phyloP scores from a whole-genome alignment of 495 filamentous ascomycete species.

The Annulohypoxylon stygium region DNA sequence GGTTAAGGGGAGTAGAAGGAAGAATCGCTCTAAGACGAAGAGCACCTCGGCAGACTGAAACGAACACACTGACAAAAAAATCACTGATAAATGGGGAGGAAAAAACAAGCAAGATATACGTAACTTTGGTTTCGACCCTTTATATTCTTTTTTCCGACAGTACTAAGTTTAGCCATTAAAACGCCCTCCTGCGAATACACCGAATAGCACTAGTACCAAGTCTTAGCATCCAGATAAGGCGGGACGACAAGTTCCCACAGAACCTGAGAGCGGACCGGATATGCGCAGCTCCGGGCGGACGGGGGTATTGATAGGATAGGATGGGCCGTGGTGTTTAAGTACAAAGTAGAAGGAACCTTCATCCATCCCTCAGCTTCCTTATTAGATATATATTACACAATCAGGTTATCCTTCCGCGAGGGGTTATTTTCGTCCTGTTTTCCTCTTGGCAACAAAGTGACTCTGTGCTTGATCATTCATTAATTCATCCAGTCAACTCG shows the following conservation, averaged over 20 bases:
- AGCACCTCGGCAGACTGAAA: background rate
- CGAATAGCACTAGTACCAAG: background rate
- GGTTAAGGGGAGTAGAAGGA: background rate
- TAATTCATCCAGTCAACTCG: background rate
- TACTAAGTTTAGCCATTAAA: background rate
- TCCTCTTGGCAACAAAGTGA: slow-evolving; percentile 1
- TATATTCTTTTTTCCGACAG: slow-evolving; percentile 5
- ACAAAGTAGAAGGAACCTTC: slow-evolving; percentile 19
- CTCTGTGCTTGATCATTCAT: slow-evolving; percentile 1
- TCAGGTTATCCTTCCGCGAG: slow-evolving; percentile 20
- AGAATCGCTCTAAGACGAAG: slow-evolving; percentile 1
- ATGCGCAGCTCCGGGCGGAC: slow-evolving; percentile 1
- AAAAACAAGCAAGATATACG: background rate
- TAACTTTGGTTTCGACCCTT: background rate
- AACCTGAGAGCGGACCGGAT: slow-evolving; percentile 1
- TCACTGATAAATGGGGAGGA: background rate
- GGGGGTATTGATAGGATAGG: background rate
- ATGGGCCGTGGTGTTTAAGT: slow-evolving; percentile 10
- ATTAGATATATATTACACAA: slow-evolving; percentile 46
- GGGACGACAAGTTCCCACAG: background rate
- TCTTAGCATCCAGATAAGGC: background rate
- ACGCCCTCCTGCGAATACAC: slow-evolving; percentile 3
- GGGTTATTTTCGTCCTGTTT: background rate
- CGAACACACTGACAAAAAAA: background rate
- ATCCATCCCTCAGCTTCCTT: slow-evolving; percentile 17